phyloP scores from a whole-genome alignment of 257 asterid genomes.

The Petunia secreta region DNA sequence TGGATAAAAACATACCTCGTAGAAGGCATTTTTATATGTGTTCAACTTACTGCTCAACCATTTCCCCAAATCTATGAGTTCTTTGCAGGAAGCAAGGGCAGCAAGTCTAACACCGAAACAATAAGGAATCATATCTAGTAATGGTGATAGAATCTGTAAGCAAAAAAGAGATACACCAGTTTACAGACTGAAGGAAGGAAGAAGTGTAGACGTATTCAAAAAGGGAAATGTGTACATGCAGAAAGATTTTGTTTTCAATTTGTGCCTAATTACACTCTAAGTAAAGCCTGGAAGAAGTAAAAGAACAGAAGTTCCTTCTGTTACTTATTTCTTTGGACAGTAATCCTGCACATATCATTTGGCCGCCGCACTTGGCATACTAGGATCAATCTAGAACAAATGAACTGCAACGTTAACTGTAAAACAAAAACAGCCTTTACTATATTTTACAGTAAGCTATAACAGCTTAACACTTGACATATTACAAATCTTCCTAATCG shows the following conservation, averaged over 20 bases:
- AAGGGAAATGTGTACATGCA: background rate
- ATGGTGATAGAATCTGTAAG: slow-evolving; percentile 65
- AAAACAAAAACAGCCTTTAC: background rate
- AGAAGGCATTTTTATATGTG: slow-evolving; percentile 68
- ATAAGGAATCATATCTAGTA: slow-evolving; percentile 72
- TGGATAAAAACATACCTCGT: slow-evolving; percentile 51
- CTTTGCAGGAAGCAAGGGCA: slow-evolving; percentile 82
- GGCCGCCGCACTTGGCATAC: background rate
- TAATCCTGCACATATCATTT: background rate
- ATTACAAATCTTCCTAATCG: background rate
- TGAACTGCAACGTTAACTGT: slow-evolving; percentile 2
- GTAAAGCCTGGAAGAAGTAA: background rate
- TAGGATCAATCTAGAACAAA: background rate
- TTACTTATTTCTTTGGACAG: background rate
- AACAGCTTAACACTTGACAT: slow-evolving; percentile 1
- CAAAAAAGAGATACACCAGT: slow-evolving; percentile 29
- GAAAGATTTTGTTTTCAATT: background rate
- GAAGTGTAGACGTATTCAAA: background rate
- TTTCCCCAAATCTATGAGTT: slow-evolving; percentile 72
- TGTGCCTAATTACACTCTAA: background rate
- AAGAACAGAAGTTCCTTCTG: background rate
- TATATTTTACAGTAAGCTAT: background rate
- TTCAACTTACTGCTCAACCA: slow-evolving; percentile 70
- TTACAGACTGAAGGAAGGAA: background rate
- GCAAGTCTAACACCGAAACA: slow-evolving; percentile 71